Percentiles rank a stretch among this genome's conserved stretches.
These are phyloP conservation scores for Tanozyma kutaoensis DNA, from an alignment of 805 yeast genomes.

Conservation along the genomic window DNA sequence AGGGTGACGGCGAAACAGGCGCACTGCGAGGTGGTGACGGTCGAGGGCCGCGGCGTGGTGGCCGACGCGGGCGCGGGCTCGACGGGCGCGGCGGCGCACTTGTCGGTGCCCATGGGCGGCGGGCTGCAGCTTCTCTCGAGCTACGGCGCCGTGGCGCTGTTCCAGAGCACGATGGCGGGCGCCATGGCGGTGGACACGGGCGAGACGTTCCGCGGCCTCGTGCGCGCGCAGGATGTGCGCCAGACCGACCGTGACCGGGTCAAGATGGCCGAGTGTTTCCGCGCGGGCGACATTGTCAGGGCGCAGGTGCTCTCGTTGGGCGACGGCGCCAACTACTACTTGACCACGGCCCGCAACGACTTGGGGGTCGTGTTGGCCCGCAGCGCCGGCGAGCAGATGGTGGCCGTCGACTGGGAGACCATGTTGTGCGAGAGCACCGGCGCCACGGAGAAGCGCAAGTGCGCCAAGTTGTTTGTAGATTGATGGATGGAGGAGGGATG, in stretches of 20 bases:
- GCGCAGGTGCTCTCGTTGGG: constrained; percentile 81
- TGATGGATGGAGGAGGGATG: no score
- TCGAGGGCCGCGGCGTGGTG: constrained; percentile 48
- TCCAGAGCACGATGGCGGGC: constrained; percentile 23
- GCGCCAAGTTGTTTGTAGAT: constrained; percentile 74
- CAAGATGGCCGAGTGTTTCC: constrained; percentile 62
- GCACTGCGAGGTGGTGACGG: constrained; percentile 55
- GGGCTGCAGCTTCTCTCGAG: constrained; percentile 33
- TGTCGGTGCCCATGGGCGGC: constrained; percentile 31
- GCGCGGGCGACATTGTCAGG: constrained; percentile 87
- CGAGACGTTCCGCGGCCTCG: constrained; percentile 78
- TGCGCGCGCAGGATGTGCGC: constrained; percentile 78
- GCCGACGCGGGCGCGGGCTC: constrained; percentile 59
- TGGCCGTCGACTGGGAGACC: constrained; percentile 90
- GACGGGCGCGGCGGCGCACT: constrained; percentile 28
- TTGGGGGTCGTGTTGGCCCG: constrained; percentile 89
- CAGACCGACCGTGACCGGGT: constrained; percentile 86
- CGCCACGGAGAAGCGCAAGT: constrained; percentile 63
- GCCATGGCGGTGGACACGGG: constrained; percentile 56
- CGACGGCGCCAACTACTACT: constrained; percentile 83
- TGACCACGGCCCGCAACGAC: constrained; percentile 82
- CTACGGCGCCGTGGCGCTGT: constrained; percentile 22
- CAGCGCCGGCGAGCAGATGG: constrained; percentile 62
- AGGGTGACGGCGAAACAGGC: constrained; percentile 60
- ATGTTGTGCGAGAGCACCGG: constrained; percentile 78